Evolutionary conservation across 441 rosid species (phyloP).

Genomic region (Arabidopsis lyrata): DNA sequence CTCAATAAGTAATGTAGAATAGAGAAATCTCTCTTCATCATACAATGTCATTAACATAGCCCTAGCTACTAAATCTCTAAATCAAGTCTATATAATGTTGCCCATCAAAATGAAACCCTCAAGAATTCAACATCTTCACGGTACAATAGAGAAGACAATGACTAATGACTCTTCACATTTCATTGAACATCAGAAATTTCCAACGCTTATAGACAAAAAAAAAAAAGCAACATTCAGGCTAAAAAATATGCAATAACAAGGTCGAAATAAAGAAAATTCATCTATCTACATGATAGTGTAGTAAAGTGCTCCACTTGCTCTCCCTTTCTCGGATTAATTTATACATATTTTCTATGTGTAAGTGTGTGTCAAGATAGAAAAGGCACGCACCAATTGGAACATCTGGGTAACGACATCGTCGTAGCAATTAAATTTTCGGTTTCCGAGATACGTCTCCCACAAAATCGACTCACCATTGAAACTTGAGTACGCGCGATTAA

Average conservation of each 20-base stretch:
- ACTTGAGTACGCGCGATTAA: neutral
- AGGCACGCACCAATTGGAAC: slow-evolving; percentile 2
- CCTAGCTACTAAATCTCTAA: neutral
- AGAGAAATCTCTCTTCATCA: neutral
- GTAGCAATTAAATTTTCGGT: neutral
- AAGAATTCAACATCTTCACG: neutral
- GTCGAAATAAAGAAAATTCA: no score
- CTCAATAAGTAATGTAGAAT: neutral
- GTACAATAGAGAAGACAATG: slow-evolving; percentile 1
- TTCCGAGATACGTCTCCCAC: neutral
- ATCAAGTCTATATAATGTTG: slow-evolving; percentile 1
- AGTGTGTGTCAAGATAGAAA: neutral
- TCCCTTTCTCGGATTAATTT: slow-evolving; percentile 5
- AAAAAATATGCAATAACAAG: neutral
- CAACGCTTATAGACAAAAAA: neutral
- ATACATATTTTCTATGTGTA: slow-evolving; percentile 3
- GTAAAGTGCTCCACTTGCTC: neutral
- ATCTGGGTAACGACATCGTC: no score
- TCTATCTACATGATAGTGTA: no score
- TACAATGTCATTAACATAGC: slow-evolving; percentile 14
- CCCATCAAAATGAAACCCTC: neutral
- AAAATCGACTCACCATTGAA: neutral
- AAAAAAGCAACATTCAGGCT: neutral
- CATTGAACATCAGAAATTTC: neutral
- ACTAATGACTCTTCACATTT: neutral